Evolutionary conservation across 306 rosid genomes (phyloP).

Genomic region (Trifolium dubium): DNA sequence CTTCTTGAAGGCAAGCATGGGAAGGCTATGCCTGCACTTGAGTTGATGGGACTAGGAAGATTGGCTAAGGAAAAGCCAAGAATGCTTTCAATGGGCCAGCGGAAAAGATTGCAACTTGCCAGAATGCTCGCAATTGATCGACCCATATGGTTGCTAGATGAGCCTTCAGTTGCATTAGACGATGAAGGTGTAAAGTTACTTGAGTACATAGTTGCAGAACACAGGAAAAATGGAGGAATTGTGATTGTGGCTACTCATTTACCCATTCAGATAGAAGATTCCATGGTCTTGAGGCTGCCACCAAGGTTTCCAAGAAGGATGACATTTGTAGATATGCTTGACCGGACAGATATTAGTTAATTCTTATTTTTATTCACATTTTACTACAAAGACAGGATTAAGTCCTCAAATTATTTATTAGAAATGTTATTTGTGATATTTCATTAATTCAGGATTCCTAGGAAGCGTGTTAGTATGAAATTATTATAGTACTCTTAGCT

Average conservation of each 20-base stretch:
- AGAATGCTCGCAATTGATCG: conserved; percentile 84
- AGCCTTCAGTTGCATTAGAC: conserved; percentile 92
- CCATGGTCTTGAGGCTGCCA: conserved; percentile 74
- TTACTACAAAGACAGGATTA: background rate
- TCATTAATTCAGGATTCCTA: too few relatives aligned
- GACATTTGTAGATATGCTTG: conserved; percentile 81
- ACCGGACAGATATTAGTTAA: conserved; percentile 54
- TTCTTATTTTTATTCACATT: conserved; percentile 18
- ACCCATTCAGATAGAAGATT: conserved; percentile 78
- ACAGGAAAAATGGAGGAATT: conserved; percentile 82
- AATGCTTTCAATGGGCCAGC: conserved; percentile 86
- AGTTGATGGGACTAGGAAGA: conserved; percentile 86
- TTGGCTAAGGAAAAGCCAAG: conserved; percentile 78
- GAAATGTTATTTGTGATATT: too few relatives aligned
- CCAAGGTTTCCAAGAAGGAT: conserved; percentile 90
- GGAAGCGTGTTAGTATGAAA: too few relatives aligned
- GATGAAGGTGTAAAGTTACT: conserved; percentile 82
- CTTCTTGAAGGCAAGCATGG: conserved; percentile 80
- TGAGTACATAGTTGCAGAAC: conserved; percentile 76
- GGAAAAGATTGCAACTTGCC: conserved; percentile 87
- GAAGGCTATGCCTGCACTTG: conserved; percentile 69
- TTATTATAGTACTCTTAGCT: too few relatives aligned
- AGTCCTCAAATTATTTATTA: too few relatives aligned
- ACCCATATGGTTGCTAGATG: conserved; percentile 91
- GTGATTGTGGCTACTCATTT: conserved; percentile 74